Evolutionary conservation across 768 basidiomycete species (phyloP).

Genomic region (Agaricus bisporus): DNA sequence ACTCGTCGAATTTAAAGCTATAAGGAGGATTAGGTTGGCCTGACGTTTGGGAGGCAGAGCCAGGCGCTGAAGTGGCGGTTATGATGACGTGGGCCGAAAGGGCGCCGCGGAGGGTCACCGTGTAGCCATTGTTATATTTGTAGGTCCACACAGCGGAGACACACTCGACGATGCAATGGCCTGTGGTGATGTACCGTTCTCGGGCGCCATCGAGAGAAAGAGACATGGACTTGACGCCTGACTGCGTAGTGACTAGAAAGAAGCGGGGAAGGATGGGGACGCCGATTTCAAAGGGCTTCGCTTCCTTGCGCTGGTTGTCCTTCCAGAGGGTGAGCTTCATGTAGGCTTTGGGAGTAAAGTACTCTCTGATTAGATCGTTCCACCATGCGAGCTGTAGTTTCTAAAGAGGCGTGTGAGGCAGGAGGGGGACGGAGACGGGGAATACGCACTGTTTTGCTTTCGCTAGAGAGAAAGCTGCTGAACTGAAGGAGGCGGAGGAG

Average conservation of each 20-base stretch:
- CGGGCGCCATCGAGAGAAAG: constrained; percentile 73
- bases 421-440: not conserved
- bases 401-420: constrained; percentile 20
- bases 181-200: constrained; percentile 46
- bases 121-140: constrained; percentile 74
- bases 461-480: constrained; percentile 55
- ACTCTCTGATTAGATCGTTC: constrained; percentile 58
- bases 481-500: constrained; percentile 62
- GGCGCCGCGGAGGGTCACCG: constrained; percentile 69
- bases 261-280: constrained; percentile 77
- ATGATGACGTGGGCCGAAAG: constrained; percentile 59
- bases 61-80: constrained; percentile 22
- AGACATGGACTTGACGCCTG: constrained; percentile 80
- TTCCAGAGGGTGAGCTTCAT: constrained; percentile 88
- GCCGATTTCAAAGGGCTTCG: constrained; percentile 82
- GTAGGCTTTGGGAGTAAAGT: constrained; percentile 62
- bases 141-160: constrained; percentile 75
- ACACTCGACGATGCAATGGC: constrained; percentile 62
- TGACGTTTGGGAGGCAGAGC: constrained; percentile 14
- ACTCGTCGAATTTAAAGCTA: constrained; percentile 61
- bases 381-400: constrained; percentile 66
- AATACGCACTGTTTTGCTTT: constrained; percentile 40
- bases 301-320: constrained; percentile 71
- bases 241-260: constrained; percentile 79
- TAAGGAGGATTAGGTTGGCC: constrained; percentile 14